A percentile compares a stretch with the other conserved stretches of the same genome.
These are phyloP conservation scores for Ceratobasidium sp. DNA, from an alignment of 1,284 basidiomycete genomes.

Conservation along the genomic window DNA sequence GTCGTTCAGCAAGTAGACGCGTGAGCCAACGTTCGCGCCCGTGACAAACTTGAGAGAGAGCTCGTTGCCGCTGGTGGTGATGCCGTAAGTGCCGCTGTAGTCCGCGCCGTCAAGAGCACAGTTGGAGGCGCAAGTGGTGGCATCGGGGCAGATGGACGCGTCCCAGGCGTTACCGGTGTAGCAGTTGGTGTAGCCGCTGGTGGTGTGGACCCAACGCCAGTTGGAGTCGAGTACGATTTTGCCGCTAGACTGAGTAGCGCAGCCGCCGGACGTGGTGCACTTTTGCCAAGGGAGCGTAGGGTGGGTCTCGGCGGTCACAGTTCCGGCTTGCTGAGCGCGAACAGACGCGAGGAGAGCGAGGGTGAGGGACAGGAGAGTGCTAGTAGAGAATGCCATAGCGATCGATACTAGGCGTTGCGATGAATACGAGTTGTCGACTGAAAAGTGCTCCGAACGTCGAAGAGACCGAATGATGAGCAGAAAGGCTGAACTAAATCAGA, in stretches of 20 bases:
- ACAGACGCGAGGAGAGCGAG: constrained; percentile 44
- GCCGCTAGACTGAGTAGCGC: constrained; percentile 31
- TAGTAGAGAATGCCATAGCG: constrained; percentile 23
- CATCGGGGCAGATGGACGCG: constrained; percentile 60
- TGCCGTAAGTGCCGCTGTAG: constrained; percentile 62
- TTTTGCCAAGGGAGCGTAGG: constrained; percentile 44
- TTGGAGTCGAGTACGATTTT: constrained; percentile 45
- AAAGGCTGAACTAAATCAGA: neutral
- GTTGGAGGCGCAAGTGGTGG: constrained; percentile 60
- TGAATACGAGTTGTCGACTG: neutral
- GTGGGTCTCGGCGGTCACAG: constrained; percentile 44
- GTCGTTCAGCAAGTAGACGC: constrained; percentile 62
- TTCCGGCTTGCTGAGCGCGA: constrained; percentile 45
- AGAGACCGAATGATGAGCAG: constrained; percentile 4
- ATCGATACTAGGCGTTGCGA: neutral
- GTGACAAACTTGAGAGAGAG: constrained; percentile 66
- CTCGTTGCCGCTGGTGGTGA: constrained; percentile 60
- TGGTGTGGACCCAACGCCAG: constrained; percentile 47
- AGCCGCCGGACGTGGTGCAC: constrained; percentile 45
- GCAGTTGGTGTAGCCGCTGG: constrained; percentile 55
- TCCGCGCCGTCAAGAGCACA: constrained; percentile 70
- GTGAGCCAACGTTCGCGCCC: constrained; percentile 63
- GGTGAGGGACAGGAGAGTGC: constrained; percentile 29
- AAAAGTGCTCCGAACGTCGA: neutral
- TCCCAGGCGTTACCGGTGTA: constrained; percentile 59